Conservation (phyloP, 108 stramenopile species). For the Skeletonema potamos region DNA sequence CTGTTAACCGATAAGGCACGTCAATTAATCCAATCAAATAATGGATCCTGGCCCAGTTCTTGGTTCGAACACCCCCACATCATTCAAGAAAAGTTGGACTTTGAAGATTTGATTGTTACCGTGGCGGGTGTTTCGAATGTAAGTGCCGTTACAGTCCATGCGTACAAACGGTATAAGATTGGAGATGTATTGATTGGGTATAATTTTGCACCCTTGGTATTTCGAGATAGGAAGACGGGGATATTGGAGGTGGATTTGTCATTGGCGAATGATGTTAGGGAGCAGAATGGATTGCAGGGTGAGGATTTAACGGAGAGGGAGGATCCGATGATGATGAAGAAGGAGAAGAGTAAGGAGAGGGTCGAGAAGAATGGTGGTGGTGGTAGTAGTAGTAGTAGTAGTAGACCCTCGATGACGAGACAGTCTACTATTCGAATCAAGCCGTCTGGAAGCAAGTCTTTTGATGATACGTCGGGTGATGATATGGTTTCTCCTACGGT, state of each 20-base stretch:
- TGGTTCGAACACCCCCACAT: conserved; percentile 29
- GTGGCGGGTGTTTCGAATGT: conserved; percentile 39
- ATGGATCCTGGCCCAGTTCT: conserved; percentile 27
- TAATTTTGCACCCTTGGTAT: conserved; percentile 35
- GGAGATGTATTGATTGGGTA: conserved; percentile 37
- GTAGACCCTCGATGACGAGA: background rate
- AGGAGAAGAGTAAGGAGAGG: background rate
- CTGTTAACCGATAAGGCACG: conserved; percentile 30
- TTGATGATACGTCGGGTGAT: background rate
- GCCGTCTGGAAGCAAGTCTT: background rate
- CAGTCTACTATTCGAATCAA: background rate
- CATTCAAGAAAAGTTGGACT: conserved; percentile 23
- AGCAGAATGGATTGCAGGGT: conserved; percentile 16
- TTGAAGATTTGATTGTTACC: conserved; percentile 30
- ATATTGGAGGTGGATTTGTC: conserved; percentile 18
- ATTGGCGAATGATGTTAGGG: conserved; percentile 32
- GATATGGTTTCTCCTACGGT: no score
- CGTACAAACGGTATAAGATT: conserved; percentile 31
- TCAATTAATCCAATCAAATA: conserved; percentile 12
- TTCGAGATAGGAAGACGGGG: conserved; percentile 3
- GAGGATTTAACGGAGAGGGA: conserved; percentile 8
- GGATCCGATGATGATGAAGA: background rate
- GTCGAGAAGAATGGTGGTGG: background rate
- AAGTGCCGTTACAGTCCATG: conserved; percentile 37
- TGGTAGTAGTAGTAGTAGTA: background rate